Evolutionary conservation across 2,329 filamentous ascomycete species (phyloP).

Genomic region (Allantophomopsis lycopodina): DNA sequence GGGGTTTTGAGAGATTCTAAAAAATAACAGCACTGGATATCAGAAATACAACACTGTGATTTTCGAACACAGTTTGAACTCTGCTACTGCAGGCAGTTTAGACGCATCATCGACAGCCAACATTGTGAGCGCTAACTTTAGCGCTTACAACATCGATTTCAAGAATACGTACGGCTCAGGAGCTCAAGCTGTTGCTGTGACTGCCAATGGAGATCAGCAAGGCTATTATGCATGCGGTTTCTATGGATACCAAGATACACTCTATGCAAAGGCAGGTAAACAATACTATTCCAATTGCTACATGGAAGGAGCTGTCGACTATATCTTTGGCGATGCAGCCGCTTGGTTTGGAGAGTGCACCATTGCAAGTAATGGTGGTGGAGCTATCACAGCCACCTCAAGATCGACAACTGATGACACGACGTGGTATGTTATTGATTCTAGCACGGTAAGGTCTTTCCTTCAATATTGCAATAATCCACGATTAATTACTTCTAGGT

Average conservation of each 20-base stretch:
- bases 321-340: constrained; percentile 38
- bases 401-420: constrained; percentile 21
- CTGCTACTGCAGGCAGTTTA: constrained; percentile 5
- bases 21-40: constrained; percentile 3
- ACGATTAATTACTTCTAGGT: not conserved
- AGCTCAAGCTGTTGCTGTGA: constrained; percentile 37
- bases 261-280: constrained; percentile 30
- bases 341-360: constrained; percentile 35
- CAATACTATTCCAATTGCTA: constrained; percentile 39
- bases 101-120: constrained; percentile 30
- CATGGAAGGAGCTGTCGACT: constrained; percentile 41
- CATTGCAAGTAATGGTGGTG: constrained; percentile 12
- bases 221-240: constrained; percentile 40
- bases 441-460: constrained; percentile 25
- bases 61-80: constrained; percentile 2
- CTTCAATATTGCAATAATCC: too few relatives aligned
- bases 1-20: too few relatives aligned
- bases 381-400: constrained; percentile 29
- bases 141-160: constrained; percentile 43
- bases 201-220: constrained; percentile 29
- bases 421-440: constrained; percentile 36
- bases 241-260: constrained; percentile 38
- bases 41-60: constrained; percentile 6
- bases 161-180: constrained; percentile 30
- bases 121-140: constrained; percentile 29